These are phyloP conservation scores for Aciculoconidium aculeatum DNA, from an alignment of 805 yeast species.

Conservation along the genomic window DNA sequence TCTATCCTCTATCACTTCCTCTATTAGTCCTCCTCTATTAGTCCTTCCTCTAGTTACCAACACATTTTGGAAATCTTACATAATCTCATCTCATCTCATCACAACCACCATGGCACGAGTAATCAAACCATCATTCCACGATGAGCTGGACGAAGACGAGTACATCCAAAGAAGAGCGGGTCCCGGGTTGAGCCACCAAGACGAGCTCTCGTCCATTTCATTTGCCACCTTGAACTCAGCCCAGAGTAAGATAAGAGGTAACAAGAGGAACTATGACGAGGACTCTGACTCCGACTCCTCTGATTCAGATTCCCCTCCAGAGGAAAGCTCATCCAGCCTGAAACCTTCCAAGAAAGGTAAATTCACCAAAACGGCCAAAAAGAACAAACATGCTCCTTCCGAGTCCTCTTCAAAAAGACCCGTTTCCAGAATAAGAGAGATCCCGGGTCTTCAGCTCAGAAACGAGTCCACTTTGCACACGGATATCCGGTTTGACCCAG, in stretches of 20 bases:
- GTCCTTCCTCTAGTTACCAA: no score
- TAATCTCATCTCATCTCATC: no score
- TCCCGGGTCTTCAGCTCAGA: slow-evolving; percentile 56
- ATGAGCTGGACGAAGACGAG: slow-evolving; percentile 14
- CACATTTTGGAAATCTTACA: no score
- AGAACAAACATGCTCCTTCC: slow-evolving; percentile 80
- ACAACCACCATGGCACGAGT: no score
- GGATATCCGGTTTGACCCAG: slow-evolving; percentile 88
- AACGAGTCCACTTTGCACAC: slow-evolving; percentile 45
- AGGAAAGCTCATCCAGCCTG: slow-evolving; percentile 20
- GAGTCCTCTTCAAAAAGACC: slow-evolving; percentile 71
- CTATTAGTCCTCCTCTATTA: no score
- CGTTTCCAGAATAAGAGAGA: slow-evolving; percentile 63
- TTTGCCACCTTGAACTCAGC: slow-evolving; percentile 62
- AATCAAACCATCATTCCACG: slow-evolving; percentile 5
- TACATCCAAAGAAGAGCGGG: no score
- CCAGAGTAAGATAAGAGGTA: slow-evolving; percentile 39
- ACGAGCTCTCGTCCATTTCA: slow-evolving; percentile 49
- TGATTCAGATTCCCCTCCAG: slow-evolving; percentile 31
- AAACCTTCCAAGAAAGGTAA: slow-evolving; percentile 9
- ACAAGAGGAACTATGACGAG: slow-evolving; percentile 1
- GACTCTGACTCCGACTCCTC: slow-evolving; percentile 11
- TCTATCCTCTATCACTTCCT: no score
- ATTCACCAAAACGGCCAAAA: slow-evolving; percentile 11
- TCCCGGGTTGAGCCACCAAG: no score